Evolutionary conservation across 2,329 filamentous ascomycete genomes (phyloP).

Genomic region (Pseudogymnoascus sp.): DNA sequence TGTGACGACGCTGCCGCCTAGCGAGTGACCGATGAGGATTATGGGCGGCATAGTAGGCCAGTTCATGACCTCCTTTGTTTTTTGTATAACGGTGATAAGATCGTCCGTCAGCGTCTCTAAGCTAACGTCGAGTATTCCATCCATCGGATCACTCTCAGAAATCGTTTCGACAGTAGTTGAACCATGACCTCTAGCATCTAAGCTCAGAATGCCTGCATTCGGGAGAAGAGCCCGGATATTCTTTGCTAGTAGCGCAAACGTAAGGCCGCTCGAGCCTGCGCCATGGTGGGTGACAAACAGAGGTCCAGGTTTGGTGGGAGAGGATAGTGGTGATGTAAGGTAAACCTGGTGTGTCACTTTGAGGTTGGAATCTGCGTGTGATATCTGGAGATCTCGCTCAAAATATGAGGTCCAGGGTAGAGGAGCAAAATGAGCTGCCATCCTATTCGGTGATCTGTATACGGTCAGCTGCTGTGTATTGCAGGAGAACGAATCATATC

Average conservation of each 20-base stretch:
- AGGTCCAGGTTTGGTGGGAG: slow-evolving; percentile 63
- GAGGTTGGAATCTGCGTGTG: slow-evolving; percentile 33
- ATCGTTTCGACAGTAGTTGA: slow-evolving; percentile 45
- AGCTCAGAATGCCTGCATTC: slow-evolving; percentile 70
- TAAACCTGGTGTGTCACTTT: slow-evolving; percentile 73
- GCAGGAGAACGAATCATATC: slow-evolving; percentile 11
- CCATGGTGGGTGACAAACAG: slow-evolving; percentile 93
- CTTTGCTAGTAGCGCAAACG: slow-evolving; percentile 73
- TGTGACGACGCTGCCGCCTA: slow-evolving; percentile 86
- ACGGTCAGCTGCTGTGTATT: slow-evolving; percentile 6
- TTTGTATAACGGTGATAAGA: slow-evolving; percentile 58
- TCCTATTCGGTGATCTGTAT: slow-evolving; percentile 25
- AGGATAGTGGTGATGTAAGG: slow-evolving; percentile 77
- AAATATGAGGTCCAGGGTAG: slow-evolving; percentile 80
- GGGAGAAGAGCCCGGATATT: slow-evolving; percentile 73
- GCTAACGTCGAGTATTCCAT: slow-evolving; percentile 53
- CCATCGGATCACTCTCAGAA: slow-evolving; percentile 24
- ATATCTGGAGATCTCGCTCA: slow-evolving; percentile 73
- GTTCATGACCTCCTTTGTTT: slow-evolving; percentile 58
- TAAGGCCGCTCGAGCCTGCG: slow-evolving; percentile 84
- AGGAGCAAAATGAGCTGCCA: slow-evolving; percentile 26
- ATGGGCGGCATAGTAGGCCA: slow-evolving; percentile 69
- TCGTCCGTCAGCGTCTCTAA: slow-evolving; percentile 67
- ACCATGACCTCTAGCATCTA: slow-evolving; percentile 84
- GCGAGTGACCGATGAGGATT: slow-evolving; percentile 81